Evolutionary conservation across 306 rosid genomes (phyloP).

Genomic region (Sindora glabra): DNA sequence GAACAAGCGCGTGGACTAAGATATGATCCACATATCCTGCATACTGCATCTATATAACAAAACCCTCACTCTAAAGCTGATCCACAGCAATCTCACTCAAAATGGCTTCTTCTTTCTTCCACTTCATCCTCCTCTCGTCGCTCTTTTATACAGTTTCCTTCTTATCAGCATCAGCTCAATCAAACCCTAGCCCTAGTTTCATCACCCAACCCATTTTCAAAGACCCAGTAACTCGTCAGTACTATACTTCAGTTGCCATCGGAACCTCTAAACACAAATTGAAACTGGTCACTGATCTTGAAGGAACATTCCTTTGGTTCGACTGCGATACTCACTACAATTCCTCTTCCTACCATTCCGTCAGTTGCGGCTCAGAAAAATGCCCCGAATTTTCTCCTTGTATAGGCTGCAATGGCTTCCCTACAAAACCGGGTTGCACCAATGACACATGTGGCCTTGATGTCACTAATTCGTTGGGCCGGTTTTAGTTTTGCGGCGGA

Average conservation of each 20-base stretch:
- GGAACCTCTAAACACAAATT: conserved; percentile 30
- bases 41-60: too few species aligned
- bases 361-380: conserved; percentile 9
- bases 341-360: conserved; percentile 19
- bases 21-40: too few species aligned
- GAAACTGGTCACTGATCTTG: conserved; percentile 24
- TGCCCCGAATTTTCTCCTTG: conserved; percentile 11
- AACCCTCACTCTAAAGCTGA: too few species aligned
- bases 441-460: conserved; percentile 15
- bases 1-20: too few species aligned
- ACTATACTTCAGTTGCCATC: conserved; percentile 22
- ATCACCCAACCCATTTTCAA: conserved; percentile 23
- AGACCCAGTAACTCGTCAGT: conserved; percentile 32
- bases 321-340: conserved; percentile 15
- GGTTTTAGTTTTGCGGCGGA: not conserved
- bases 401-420: conserved; percentile 12
- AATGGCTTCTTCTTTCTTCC: conserved; percentile 5
- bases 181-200: not conserved
- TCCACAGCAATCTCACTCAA: too few species aligned
- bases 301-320: conserved; percentile 28
- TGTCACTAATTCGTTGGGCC: not conserved
- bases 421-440: conserved; percentile 33
- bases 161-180: not conserved
- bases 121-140: conserved; percentile 6
- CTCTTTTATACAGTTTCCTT: conserved; percentile 4